Evolutionary conservation across 257 asterid species (phyloP), one percentile per base, ranked within the genome.

Genomic region (Fraxinus anomala): DNA sequence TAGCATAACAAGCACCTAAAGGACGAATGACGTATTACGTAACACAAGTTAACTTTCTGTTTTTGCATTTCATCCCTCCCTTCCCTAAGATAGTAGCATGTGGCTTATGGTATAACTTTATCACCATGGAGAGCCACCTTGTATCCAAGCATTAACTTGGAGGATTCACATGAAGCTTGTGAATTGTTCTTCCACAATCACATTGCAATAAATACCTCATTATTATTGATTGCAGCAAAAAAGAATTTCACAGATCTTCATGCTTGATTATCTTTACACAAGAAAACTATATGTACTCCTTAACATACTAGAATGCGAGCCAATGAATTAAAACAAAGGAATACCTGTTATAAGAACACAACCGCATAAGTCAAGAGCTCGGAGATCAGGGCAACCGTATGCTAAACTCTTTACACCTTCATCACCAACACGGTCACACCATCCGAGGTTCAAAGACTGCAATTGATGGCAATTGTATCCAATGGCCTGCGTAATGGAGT

Each of bases 371-470:
- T 96, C 97, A 0, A 96, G 94, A 42, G 91, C 93, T 83, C 87
- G 80, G 74, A 96, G 90, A 83, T 93, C 91, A 61, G 98, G 97
- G 85, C 99, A 96, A 12, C 99, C 97, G 77, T 92, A 89, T 30
- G 99, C 99, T 68, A 96, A 87, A 80, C 98, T 93, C 88, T 86
- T 96, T 19, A 96, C 99, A 23, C 99, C 99, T 75, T 87, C 93
- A 81, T 96, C 99, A 16, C 97, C 81, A 49, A 96, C 86, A 14
- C 85, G 86, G 30, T 96, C 98, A 3, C 99, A 96, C 99, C 99
- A 96, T 72, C 99, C 99, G 4, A 96, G 89, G 81, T 86, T 96
- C 82, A 96, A 72, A 3, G 85, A 79, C 87, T 89, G 98, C 96
- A 96, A 56, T 70, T 92, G 91, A 81, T 83, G 82, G 83, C 99